Percentiles rank a stretch among this genome's conserved stretches.
These are phyloP conservation scores for Rhipidocladum racemiflorum DNA, from an alignment of 176 grass and related monocot genomes.

Conservation along the genomic window DNA sequence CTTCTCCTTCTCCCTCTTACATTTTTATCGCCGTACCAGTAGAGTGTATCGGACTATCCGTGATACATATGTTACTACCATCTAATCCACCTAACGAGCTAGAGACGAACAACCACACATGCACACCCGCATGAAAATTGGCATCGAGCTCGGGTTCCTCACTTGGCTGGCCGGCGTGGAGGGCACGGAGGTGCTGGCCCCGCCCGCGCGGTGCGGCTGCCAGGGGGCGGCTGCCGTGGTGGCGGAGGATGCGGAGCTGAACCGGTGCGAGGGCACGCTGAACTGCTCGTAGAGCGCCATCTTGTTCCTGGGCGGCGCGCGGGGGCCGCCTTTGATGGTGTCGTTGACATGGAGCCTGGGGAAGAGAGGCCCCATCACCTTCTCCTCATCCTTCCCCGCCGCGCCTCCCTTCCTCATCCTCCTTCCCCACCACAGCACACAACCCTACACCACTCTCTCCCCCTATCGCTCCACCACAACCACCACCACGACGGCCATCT, in stretches of 20 bases:
- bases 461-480: neutral
- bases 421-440: neutral
- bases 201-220: conserved; percentile 3
- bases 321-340: conserved; percentile 67
- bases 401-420: conserved; percentile 35
- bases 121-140: neutral
- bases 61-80: too few species aligned
- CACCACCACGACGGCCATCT: neutral
- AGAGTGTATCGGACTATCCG: too few species aligned
- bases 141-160: neutral
- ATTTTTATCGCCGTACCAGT: too few species aligned
- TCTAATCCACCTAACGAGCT: neutral
- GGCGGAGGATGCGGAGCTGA: conserved; percentile 19
- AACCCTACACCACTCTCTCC: neutral
- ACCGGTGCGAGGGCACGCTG: conserved; percentile 65
- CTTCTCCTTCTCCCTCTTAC: too few species aligned
- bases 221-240: conserved; percentile 14
- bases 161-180: conserved; percentile 56
- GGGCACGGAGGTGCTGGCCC: neutral
- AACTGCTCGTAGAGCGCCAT: conserved; percentile 98
- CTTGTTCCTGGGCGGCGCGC: conserved; percentile 92
- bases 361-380: conserved; percentile 74
- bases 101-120: neutral
- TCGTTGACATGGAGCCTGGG: conserved; percentile 94
- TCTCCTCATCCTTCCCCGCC: conserved; percentile 49